These are phyloP conservation scores for Jackrogersella minutella DNA, from an alignment of 495 filamentous ascomycete genomes.

Conservation along the genomic window DNA sequence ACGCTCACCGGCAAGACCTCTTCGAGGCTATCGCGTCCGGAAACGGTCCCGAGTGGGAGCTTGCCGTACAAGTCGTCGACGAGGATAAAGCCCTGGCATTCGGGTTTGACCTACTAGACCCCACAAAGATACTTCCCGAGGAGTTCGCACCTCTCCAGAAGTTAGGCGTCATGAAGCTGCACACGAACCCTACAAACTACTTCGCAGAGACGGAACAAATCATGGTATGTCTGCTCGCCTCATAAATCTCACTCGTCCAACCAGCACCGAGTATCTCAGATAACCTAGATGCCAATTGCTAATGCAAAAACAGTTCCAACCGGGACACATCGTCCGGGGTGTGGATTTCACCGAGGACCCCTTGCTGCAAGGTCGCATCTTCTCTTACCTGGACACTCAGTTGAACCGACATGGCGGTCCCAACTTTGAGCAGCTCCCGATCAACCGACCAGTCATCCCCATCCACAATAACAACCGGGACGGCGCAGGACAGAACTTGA, in stretches of 20 bases:
- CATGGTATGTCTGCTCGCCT: slow-evolving; percentile 58
- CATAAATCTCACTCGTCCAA: background rate
- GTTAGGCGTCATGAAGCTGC: slow-evolving; percentile 72
- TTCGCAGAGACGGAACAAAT: slow-evolving; percentile 82
- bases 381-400: slow-evolving; percentile 80
- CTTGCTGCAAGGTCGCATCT: slow-evolving; percentile 75
- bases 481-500: slow-evolving; percentile 62
- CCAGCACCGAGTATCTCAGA: background rate
- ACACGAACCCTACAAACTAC: slow-evolving; percentile 77
- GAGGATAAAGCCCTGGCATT: slow-evolving; percentile 70
- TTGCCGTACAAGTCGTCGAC: slow-evolving; percentile 77
- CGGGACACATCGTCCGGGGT: slow-evolving; percentile 71
- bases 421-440: slow-evolving; percentile 80
- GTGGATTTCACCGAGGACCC: slow-evolving; percentile 79
- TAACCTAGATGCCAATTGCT: slow-evolving; percentile 2
- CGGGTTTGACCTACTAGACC: slow-evolving; percentile 76
- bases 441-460: slow-evolving; percentile 69
- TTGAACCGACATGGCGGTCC: slow-evolving; percentile 74
- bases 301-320: slow-evolving; percentile 60
- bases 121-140: slow-evolving; percentile 79
- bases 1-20: slow-evolving; percentile 75
- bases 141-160: slow-evolving; percentile 72
- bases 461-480: slow-evolving; percentile 83
- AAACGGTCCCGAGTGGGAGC: slow-evolving; percentile 75
- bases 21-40: slow-evolving; percentile 73